Base-by-base conservation (phyloP, 495 filamentous ascomycete species). In the Daldinia vernicosa region DNA sequence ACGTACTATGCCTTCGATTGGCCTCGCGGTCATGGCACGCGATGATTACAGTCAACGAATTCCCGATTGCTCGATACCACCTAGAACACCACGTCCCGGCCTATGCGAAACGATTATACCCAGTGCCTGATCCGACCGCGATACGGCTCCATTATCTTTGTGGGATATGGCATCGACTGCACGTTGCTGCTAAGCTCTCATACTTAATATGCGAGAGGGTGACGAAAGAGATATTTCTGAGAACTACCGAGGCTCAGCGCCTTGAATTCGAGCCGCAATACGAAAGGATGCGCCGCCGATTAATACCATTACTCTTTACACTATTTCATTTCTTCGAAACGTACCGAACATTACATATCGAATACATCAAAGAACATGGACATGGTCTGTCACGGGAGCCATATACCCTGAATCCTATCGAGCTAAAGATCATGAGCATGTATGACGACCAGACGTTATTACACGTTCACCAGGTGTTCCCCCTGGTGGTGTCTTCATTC, bases 271-370 rank as follows among this genome's bases (percentile, higher is more conserved):
- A 82, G 43, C 81, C 84, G 3, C 85, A 88, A 67, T 78, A 81
- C 63, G 80, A 83, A 67, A 81, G 86, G 11, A 88, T 88, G 85
- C 82, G 85, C 37, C 82, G 84, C 32, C 83, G 86, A 50, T 74
- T 88, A 33, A 83, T 87, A 43, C 86, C 86, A 3, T 63, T 85
- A 24, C 75, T 88, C 14, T 87, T 88, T 55, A 86, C 86, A 15
- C 73, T 87, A 39, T 87, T 87, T 66, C 86, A 88, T 72, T 88
- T 88, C 71, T 88, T 88, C 70, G 86, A 88, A 69, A 85, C 80
- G 4, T 87, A 86, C 68, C 84, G 86, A 57, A 78, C 81, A 45
- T 78, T 85, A n/a, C 85, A 88, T 70, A 74, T 86, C 19, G 71
- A 84, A 57, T 86, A 85, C 65, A 80, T 88, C 27, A 75, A 75